Conservation (phyloP, 805 yeast species). For the Saccharomycopsis fodiens region DNA sequence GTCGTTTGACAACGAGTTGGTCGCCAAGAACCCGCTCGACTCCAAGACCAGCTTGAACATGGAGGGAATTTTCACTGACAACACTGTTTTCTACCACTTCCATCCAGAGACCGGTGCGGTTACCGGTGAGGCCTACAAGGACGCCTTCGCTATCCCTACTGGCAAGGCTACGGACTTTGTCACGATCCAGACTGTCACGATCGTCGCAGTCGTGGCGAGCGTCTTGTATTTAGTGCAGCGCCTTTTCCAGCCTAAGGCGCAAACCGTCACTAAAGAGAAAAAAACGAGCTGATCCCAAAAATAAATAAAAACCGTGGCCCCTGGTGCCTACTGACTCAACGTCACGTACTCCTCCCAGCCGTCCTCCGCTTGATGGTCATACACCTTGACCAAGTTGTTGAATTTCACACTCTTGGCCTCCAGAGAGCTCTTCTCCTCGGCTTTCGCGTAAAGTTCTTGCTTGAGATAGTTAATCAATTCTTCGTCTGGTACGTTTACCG, state of each 20-base stretch:
- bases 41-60: constrained; percentile 10
- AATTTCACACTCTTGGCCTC: not conserved
- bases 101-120: not conserved
- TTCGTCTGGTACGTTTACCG: not conserved
- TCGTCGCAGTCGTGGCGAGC: not conserved
- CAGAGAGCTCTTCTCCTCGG: not conserved
- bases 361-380: not conserved
- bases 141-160: not conserved
- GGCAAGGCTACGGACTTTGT: not conserved
- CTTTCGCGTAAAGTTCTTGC: not conserved
- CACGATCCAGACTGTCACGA: not conserved
- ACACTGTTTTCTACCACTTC: constrained; percentile 20
- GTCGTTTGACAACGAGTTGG: constrained; percentile 7
- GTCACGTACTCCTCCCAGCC: not conserved
- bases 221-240: not conserved
- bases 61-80: constrained; percentile 20
- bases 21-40: constrained; percentile 19
- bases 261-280: not conserved
- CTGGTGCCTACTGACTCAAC: not conserved
- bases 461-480: not conserved
- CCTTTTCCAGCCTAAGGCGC: not conserved
- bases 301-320: not conserved
- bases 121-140: not conserved
- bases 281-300: not conserved
- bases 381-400: not conserved